Evolutionary conservation across 352 stramenopile genomes (phyloP), one percentile per base, ranked within the genome.

Genomic region (Phytophthora ramorum): DNA sequence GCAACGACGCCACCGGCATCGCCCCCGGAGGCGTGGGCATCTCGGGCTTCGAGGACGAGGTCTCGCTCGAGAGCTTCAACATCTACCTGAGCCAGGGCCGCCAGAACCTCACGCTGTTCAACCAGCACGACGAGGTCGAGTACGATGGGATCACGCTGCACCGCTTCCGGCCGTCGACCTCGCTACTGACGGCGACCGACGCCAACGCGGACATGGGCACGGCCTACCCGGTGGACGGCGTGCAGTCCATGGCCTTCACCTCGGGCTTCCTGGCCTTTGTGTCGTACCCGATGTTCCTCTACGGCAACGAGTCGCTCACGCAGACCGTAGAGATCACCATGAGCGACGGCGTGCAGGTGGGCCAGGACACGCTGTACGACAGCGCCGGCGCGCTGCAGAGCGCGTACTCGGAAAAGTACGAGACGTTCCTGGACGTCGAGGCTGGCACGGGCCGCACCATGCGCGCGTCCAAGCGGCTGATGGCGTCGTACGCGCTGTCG

Each of bases 371-470:
- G 14, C 45, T 93, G n/a, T 91, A 88, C 63, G 67, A 79, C 58
- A 71, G 59, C 43, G 53, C 59, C 28, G 71, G 62, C 7, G 68
- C 65, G 58, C 73, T 91, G 30, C 81, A 86, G 74, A 53, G 47
- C 50, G 55, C 68, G 43, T 90, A 89, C 75, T 72, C 73, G 20
- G 71, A 82, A 32, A 69, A 66, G 43, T 91, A 90, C 65, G 60
- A 73, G 53, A 91, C 82, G 20, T 79, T 71, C 38, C 40, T 91
- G 16, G 82, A 93, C 68, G 65, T 93, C 1, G 85, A 93, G 58
- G 69, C 82, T 14, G 79, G 75, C n/a, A 89, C 82, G 32, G 84
- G 84, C 48, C 87, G 87, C 73, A 81, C 82, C 32, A 89, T 93
- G 84, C 67, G 66, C 20, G 82, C 82, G 13, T 71, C 58, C 68